Conservation (phyloP, 805 yeast genomes). For the Helenozyma baotianmanensis region DNA sequence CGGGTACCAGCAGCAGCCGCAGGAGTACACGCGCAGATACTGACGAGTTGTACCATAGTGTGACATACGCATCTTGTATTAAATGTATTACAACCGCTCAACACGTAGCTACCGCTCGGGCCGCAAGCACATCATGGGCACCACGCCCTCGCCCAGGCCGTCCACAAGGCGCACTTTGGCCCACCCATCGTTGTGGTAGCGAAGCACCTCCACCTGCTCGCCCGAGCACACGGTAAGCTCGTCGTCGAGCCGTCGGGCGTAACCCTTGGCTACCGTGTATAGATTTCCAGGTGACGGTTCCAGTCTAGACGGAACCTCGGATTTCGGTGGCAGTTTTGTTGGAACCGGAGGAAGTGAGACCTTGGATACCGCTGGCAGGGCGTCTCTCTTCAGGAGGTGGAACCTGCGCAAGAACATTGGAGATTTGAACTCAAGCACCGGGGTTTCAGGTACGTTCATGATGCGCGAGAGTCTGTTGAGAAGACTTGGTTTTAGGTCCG, state of each 20-base stretch:
- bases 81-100: no score
- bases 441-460: constrained; percentile 20
- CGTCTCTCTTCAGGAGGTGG: constrained; percentile 21
- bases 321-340: no score
- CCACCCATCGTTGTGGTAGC: constrained; percentile 36
- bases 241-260: constrained; percentile 26
- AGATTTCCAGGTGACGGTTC: no score
- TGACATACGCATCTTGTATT: no score
- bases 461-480: constrained; percentile 21
- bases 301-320: no score
- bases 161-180: constrained; percentile 23
- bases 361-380: not conserved
- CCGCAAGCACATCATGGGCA: constrained; percentile 22
- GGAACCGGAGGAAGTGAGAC: not conserved
- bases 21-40: constrained; percentile 1
- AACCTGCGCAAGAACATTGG: constrained; percentile 32
- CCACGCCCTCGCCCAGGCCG: constrained; percentile 24
- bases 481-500: not conserved
- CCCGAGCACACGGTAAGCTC: constrained; percentile 30
- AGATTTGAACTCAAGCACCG: constrained; percentile 16
- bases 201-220: constrained; percentile 23
- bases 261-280: constrained; percentile 23
- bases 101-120: no score
- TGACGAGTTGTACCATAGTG: not conserved
- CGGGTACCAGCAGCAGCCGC: not conserved